Evolutionary conservation across 2,329 filamentous ascomycete genomes (phyloP), one percentile per base, ranked within the genome.

Genomic region (Aureobasidium sp.): DNA sequence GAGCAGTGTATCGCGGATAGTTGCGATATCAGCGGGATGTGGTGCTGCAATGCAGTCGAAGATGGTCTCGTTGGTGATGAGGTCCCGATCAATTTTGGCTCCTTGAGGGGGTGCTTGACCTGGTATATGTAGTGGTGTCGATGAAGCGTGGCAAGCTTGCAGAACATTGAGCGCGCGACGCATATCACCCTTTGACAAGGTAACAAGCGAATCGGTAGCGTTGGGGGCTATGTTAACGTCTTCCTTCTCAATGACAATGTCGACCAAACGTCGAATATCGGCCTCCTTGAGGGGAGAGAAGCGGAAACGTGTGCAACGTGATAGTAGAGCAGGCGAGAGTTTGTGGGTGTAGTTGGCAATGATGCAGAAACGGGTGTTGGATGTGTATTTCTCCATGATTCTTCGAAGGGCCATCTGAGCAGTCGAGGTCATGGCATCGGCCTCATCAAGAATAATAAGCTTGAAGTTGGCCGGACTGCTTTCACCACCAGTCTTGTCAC

Each of bases 291-390:
- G 79, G 12, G 94, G 94, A 67, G 90, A 96, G 76, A 99, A 99
- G 36, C 94, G 83, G 75, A 99, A 99, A 41, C 94, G 82, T 10
- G 94, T 99, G 77, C 94, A 99, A 69, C 94, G 82, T 53, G 93
- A 97, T 59, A 99, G 80, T 47, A 99, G 81, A 0, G 94, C 94
- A 0, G 94, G 93, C 13, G 91, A 95, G 43, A 99, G 85, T 76
- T 99, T 99, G 79, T 99, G 94, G 34, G 94, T 94, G 76, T 99
- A 99, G 77, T 99, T 99, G 69, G 94, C 94, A 69, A 99, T 97
- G 72, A 99, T 91, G 78, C 93, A 97, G 78, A 99, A 99, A 59
- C 94, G 83, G 2, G 94, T 97, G 78, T 99, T 99, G 64, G 90
- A 90, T 0, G 94, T 99, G 78, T 99, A 99, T 78, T 96, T 96